Evolutionary conservation across 805 yeast genomes (phyloP), one percentile per base, ranked within the genome.

Genomic region (Debaryomyces tyrocola): DNA sequence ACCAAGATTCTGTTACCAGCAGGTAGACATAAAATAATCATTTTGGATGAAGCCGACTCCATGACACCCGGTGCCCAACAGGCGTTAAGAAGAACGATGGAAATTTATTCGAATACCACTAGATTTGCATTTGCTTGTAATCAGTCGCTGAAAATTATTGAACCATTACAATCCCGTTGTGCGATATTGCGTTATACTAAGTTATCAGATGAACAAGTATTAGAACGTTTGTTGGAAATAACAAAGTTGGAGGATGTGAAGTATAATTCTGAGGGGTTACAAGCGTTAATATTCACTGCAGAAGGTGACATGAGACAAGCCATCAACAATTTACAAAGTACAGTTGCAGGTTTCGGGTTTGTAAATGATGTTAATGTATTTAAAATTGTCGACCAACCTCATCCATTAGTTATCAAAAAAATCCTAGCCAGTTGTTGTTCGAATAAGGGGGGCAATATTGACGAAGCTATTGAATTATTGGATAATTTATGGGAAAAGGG

Each of bases 241-340:
- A 78, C 84, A 39, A 75, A 84, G 53, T 58, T 66, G 2, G 98
- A 94, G 63, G 63, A 82, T 37, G 87, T 92, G 11, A 74, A 89
- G 59, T 87, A 81, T 65, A 82, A 91, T 14, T 87, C 90, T 50
- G 97, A 90, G 64, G 99, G 99, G 0, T 68, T 94, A 31, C 90
- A 90, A 54, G 98, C 99, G 0, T 76, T 94, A 48, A 83, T 94
- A 12, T 94, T 94, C 69, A 85, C 97, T 0, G 95, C 97, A 0
- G 99, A 94, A 62, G 99, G 99, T 49, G 99, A 94, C 63, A 92
- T 94, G 99, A 83, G 99, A 65, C 99, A 94, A 66, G 99, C 98
- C 0, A 80, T 94, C 40, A 94, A 94, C 62, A 94, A 94, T 66
- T 64, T 94, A 48, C 99, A 94, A 63, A 85, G 96, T 59, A 90